phyloP scores from a whole-genome alignment of 768 basidiomycete genomes.

The Termitomyces titanicus region DNA sequence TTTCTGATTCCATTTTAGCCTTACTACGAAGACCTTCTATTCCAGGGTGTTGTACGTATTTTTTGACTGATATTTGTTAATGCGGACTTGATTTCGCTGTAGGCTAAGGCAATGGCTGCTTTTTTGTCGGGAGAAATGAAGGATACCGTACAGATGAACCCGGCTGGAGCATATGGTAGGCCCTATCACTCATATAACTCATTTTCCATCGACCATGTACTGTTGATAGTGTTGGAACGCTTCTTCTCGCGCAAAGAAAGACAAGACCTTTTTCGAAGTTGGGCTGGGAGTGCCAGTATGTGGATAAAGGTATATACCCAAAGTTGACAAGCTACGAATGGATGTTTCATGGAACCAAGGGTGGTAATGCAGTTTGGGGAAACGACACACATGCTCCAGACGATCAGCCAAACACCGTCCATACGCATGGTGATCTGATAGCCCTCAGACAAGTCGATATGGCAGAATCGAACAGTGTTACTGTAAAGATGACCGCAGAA shows the following conservation, averaged over 20 bases:
- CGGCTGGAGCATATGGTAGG: conserved; percentile 73
- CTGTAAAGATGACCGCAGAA: conserved; percentile 71
- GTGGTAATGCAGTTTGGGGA: conserved; percentile 85
- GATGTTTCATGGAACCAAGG: conserved; percentile 36
- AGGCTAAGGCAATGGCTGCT: conserved; percentile 94
- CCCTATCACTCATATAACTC: background rate
- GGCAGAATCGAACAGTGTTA: conserved; percentile 19
- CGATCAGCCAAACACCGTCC: conserved; percentile 47
- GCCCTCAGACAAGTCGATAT: conserved; percentile 55
- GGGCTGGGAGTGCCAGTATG: conserved; percentile 92
- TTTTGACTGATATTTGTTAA: background rate
- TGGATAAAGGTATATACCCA: conserved; percentile 75
- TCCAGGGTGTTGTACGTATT: conserved; percentile 67
- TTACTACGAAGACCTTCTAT: background rate
- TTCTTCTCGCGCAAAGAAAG: conserved; percentile 92
- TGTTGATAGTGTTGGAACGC: conserved; percentile 60
- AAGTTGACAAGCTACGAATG: background rate
- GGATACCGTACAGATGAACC: conserved; percentile 84
- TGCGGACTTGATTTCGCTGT: background rate
- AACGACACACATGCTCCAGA: conserved; percentile 75
- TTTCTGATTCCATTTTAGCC: background rate
- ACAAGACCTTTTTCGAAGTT: conserved; percentile 85
- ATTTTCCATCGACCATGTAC: background rate
- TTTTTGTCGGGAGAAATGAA: conserved; percentile 95
- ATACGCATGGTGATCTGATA: conserved; percentile 81